Percentiles rank a stretch among this genome's conserved stretches.
phyloP scores from a whole-genome alignment of 2,329 filamentous ascomycete genomes.

The Pyrenophora teres region DNA sequence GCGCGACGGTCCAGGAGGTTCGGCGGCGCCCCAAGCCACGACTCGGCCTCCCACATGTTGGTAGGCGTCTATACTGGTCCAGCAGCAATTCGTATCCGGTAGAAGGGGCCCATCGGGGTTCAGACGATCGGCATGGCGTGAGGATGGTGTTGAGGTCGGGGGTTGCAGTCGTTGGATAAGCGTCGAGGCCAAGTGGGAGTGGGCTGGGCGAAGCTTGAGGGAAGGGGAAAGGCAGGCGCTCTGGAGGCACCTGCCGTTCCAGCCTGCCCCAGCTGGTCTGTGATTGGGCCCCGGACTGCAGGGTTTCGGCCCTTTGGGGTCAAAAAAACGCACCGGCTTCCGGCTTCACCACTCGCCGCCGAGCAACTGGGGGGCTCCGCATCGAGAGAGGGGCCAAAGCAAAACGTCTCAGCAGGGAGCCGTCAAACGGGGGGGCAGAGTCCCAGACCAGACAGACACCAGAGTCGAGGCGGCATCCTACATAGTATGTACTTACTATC shows the following conservation, averaged over 20 bases:
- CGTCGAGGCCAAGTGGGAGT: constrained; percentile 35
- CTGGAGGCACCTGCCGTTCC: constrained; percentile 19
- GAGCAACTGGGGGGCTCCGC: background rate
- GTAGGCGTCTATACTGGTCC: constrained; percentile 41
- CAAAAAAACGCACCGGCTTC: constrained; percentile 4
- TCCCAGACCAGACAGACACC: too few species aligned
- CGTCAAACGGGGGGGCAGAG: background rate
- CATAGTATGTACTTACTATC: too few species aligned
- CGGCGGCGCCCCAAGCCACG: constrained; percentile 30
- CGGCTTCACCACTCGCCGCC: constrained; percentile 3
- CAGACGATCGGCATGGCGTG: constrained; percentile 27
- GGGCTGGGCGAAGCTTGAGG: constrained; percentile 22
- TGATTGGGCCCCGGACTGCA: constrained; percentile 4
- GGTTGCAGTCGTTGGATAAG: constrained; percentile 20
- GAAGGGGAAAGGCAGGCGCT: constrained; percentile 12
- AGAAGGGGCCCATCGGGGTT: constrained; percentile 35
- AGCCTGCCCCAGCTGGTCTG: constrained; percentile 2
- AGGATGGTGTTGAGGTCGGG: constrained; percentile 12
- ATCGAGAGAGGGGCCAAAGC: background rate
- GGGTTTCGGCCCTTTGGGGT: constrained; percentile 6
- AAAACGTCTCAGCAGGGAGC: background rate
- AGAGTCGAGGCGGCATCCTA: too few species aligned
- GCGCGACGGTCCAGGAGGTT: constrained; percentile 27
- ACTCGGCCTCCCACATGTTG: constrained; percentile 37
- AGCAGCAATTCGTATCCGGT: constrained; percentile 36